These are phyloP conservation scores for Pythium phragmitis DNA, from an alignment of 352 stramenopile species.

Conservation along the genomic window DNA sequence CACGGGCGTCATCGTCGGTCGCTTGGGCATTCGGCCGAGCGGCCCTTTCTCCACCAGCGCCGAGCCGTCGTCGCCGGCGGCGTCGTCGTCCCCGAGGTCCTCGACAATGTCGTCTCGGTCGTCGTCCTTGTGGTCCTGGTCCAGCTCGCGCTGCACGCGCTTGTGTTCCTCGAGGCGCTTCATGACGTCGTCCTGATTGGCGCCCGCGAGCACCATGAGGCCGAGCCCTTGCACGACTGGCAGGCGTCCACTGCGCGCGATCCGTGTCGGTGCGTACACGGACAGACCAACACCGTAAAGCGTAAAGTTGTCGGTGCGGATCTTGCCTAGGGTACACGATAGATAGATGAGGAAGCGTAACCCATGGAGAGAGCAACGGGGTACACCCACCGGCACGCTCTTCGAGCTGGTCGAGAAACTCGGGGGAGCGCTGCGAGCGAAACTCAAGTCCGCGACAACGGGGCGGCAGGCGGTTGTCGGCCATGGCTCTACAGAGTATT, in stretches of 20 bases:
- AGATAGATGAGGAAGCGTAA: background rate
- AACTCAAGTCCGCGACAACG: constrained; percentile 59
- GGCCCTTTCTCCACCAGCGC: constrained; percentile 50
- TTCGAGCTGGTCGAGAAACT: constrained; percentile 49
- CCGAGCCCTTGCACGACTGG: constrained; percentile 51
- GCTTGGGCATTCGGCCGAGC: constrained; percentile 41
- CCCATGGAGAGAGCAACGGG: background rate
- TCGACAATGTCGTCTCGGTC: constrained; percentile 40
- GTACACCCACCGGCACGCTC: constrained; percentile 39
- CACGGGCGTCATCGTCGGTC: constrained; percentile 30
- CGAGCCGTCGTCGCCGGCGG: constrained; percentile 20
- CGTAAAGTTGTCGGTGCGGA: constrained; percentile 52
- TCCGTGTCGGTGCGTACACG: constrained; percentile 59
- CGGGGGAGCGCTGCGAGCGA: constrained; percentile 33
- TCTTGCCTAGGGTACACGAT: constrained; percentile 25
- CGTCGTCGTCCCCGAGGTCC: constrained; percentile 25
- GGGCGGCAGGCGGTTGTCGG: constrained; percentile 41
- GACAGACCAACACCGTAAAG: constrained; percentile 62
- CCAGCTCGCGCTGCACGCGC: constrained; percentile 54
- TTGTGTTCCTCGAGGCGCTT: constrained; percentile 64
- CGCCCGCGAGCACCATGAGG: constrained; percentile 44
- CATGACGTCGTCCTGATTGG: constrained; percentile 53
- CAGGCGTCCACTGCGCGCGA: constrained; percentile 54
- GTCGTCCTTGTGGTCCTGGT: constrained; percentile 19
- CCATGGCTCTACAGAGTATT: constrained; percentile 45